Base-by-base conservation (phyloP, 495 filamentous ascomycete genomes). In the Penicillium pulvis region DNA sequence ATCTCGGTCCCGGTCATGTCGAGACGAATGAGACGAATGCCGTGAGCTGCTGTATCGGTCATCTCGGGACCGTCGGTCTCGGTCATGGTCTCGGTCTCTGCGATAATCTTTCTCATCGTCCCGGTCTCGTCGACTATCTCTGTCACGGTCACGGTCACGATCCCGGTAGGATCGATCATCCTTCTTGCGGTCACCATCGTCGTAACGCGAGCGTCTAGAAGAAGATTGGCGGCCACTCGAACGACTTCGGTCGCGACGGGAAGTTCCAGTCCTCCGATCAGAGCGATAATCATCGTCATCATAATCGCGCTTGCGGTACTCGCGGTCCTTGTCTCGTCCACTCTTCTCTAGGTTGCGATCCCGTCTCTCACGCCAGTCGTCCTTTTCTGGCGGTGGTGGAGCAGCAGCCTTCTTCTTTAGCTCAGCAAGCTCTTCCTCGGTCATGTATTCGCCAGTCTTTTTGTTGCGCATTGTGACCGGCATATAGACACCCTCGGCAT, bases 381-480 rank as follows among this genome's bases (percentile, higher is more conserved):
- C 74, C 43, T 78, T 64, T 16, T 75, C 74, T 33, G 66, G 68
- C 33, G 68, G 66, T 33, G 66, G 68, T 36, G 68, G 66, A 20
- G 75, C 66, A 53, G 75, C 74, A 0, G 65, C 65, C 47, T 75
- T 72, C 53, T 83, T 82, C 59, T 83, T 76, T 57, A 75, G 71
- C 41, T 59, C 65, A 58, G 81, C 75, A 17, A 86, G 65, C 59
- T 88, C 86, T 56, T 85, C 83, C 60, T 88, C 85, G 6, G 84
- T 88, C 23, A 89, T 73, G 51, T 79, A 71, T 75, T 88, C 82
- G 24, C 88, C 88, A 0, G 88, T 91, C 61, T 75, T 79, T 56
- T 81, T 85, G 67, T 89, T 87, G 51, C 78, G 75, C 79, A 90
- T 75, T 31, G 86, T 73, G 4, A 91, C 80, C 0, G 88, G 88